Conservation (phyloP, 768 basidiomycete genomes). For the Pilatotrama ljubarskyi region DNA sequence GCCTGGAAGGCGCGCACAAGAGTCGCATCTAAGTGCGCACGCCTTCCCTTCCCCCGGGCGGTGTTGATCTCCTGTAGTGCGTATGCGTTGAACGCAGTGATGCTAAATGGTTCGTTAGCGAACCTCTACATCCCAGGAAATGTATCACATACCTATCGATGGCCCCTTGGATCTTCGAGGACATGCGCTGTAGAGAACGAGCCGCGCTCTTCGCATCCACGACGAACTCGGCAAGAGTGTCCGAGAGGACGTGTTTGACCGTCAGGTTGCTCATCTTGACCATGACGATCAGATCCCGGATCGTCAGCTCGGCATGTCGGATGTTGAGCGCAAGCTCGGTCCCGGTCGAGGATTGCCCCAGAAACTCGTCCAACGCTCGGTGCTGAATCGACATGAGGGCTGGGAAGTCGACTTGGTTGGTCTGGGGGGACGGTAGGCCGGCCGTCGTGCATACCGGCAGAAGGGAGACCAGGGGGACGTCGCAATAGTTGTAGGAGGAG, state of each 20-base stretch:
- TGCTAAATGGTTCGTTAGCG: slow-evolving; percentile 38
- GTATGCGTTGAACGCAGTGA: slow-evolving; percentile 71
- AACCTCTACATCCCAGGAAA: too few relatives aligned
- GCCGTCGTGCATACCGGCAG: not conserved
- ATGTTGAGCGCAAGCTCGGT: slow-evolving; percentile 63
- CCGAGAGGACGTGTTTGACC: slow-evolving; percentile 54
- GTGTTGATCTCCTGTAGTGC: slow-evolving; percentile 40
- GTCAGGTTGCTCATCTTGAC: slow-evolving; percentile 65
- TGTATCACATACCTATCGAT: slow-evolving; percentile 62
- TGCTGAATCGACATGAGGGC: slow-evolving; percentile 58
- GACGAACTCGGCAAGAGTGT: slow-evolving; percentile 53
- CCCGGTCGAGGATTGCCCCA: slow-evolving; percentile 56
- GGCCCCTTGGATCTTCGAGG: slow-evolving; percentile 63
- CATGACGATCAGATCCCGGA: slow-evolving; percentile 59
- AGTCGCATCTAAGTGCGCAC: slow-evolving; percentile 39
- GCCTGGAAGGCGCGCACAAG: slow-evolving; percentile 55
- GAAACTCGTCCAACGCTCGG: slow-evolving; percentile 58
- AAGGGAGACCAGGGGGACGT: not conserved
- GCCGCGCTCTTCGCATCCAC: slow-evolving; percentile 59
- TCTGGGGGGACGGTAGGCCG: not conserved
- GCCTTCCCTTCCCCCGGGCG: slow-evolving; percentile 30
- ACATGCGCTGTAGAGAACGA: slow-evolving; percentile 57
- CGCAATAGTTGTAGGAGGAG: not conserved
- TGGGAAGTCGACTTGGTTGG: slow-evolving; percentile 46
- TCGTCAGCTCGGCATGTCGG: slow-evolving; percentile 76